phyloP scores from a whole-genome alignment of 2,329 filamentous ascomycete species.

The Colletotrichum camelliae region DNA sequence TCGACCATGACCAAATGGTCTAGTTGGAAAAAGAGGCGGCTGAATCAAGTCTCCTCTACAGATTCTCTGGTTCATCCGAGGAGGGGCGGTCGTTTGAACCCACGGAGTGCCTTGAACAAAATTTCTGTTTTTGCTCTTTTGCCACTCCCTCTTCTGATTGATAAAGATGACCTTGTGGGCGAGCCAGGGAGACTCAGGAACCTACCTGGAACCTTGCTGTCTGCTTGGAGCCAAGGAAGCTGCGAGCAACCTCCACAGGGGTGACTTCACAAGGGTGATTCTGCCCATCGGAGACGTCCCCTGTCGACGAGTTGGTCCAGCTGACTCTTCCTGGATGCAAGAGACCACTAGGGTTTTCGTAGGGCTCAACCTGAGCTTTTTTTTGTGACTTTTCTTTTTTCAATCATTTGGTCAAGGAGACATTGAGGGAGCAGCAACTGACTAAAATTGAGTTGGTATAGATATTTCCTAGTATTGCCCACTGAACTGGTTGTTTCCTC shows the following conservation, averaged over 20 bases:
- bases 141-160: not conserved
- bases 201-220: not conserved
- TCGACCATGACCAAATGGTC: not conserved
- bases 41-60: not conserved
- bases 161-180: not conserved
- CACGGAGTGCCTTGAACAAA: not conserved
- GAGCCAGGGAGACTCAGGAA: not conserved
- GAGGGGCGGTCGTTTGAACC: not conserved
- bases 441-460: not conserved
- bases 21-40: not conserved
- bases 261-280: not conserved
- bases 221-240: not conserved
- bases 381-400: fast-evolving
- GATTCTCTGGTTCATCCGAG: not conserved
- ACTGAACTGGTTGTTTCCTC: not conserved
- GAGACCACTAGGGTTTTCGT: not conserved
- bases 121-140: not conserved
- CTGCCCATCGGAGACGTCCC: not conserved
- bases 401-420: not conserved
- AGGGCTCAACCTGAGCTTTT: not conserved
- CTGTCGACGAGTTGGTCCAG: not conserved
- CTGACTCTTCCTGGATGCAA: not conserved
- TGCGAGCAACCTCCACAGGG: not conserved
- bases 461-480: not conserved
- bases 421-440: not conserved